Evolutionary conservation across 139 green algal genomes (phyloP).

Genomic region (Zygnema cylindricum): DNA sequence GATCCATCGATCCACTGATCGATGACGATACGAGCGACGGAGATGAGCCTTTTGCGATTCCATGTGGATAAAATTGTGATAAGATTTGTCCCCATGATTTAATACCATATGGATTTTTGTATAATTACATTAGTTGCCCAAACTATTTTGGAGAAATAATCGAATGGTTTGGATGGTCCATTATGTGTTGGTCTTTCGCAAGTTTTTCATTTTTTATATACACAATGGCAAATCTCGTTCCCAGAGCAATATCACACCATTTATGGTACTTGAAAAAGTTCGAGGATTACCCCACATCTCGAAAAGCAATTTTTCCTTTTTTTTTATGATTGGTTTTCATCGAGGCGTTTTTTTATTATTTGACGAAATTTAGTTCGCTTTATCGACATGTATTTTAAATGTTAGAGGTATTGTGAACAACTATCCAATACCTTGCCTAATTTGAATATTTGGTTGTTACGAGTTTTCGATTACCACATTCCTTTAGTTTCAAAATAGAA

Average conservation of each 20-base stretch:
- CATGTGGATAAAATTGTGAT: neutral
- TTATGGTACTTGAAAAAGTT: slow-evolving; percentile 23
- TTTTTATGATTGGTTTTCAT: slow-evolving; percentile 13
- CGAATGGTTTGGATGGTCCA: slow-evolving; percentile 6
- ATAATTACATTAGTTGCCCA: neutral
- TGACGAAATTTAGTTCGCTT: neutral
- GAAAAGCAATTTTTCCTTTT: slow-evolving; percentile 11
- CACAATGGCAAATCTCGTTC: slow-evolving; percentile 21
- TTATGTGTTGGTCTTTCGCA: neutral
- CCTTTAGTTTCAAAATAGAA: too few species aligned
- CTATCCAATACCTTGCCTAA: too few species aligned
- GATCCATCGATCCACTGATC: too few species aligned
- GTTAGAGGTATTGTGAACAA: too few species aligned
- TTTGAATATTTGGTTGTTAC: too few species aligned
- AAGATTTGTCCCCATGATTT: neutral
- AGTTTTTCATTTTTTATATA: slow-evolving; percentile 5
- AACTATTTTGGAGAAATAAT: slow-evolving; percentile 37
- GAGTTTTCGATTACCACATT: too few species aligned
- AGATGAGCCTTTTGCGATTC: neutral
- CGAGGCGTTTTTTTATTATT: neutral
- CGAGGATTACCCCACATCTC: neutral
- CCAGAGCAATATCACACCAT: neutral
- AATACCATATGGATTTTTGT: slow-evolving; percentile 3
- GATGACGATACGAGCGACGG: too few species aligned
- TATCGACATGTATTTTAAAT: too few species aligned